These are phyloP conservation scores for Penicillium sp. DNA, from an alignment of 2,329 filamentous ascomycete genomes.

Conservation along the genomic window DNA sequence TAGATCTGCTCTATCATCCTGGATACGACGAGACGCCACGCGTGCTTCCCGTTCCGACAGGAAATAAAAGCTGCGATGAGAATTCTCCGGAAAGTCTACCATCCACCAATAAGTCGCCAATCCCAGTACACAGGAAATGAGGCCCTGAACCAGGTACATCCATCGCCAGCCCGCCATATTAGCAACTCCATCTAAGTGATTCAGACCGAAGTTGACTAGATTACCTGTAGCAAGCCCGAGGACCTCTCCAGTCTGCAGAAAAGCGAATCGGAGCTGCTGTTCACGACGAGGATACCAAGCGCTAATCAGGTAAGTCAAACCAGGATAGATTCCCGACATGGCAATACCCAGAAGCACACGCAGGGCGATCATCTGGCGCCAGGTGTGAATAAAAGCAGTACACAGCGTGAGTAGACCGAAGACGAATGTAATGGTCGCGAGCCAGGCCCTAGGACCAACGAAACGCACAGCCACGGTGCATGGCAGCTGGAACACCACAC, in stretches of 20 bases:
- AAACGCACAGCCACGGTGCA: constrained; percentile 65
- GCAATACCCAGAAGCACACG: constrained; percentile 64
- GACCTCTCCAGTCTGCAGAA: constrained; percentile 64
- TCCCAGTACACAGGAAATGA: constrained; percentile 59
- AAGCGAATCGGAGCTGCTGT: constrained; percentile 65
- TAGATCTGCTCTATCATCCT: constrained; percentile 61
- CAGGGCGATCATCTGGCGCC: constrained; percentile 68
- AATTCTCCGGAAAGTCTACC: constrained; percentile 65
- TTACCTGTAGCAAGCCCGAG: constrained; percentile 63
- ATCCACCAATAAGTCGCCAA: constrained; percentile 67
- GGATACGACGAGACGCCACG: constrained; percentile 58
- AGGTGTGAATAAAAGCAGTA: constrained; percentile 65
- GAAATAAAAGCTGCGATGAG: constrained; percentile 57
- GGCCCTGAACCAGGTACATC: constrained; percentile 67
- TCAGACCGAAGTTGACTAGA: constrained; percentile 68
- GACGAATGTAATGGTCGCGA: constrained; percentile 56
- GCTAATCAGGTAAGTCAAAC: constrained; percentile 48
- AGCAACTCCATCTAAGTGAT: constrained; percentile 56
- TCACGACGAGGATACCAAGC: constrained; percentile 64
- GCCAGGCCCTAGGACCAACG: constrained; percentile 63
- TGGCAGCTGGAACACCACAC: constrained; percentile 66
- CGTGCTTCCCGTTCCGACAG: constrained; percentile 55
- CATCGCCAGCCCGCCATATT: constrained; percentile 64
- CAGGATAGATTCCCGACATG: constrained; percentile 52
- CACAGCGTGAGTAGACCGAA: constrained; percentile 67